Base-by-base conservation (phyloP, 1,284 basidiomycete species). In the Vanrija pseudolonga region DNA sequence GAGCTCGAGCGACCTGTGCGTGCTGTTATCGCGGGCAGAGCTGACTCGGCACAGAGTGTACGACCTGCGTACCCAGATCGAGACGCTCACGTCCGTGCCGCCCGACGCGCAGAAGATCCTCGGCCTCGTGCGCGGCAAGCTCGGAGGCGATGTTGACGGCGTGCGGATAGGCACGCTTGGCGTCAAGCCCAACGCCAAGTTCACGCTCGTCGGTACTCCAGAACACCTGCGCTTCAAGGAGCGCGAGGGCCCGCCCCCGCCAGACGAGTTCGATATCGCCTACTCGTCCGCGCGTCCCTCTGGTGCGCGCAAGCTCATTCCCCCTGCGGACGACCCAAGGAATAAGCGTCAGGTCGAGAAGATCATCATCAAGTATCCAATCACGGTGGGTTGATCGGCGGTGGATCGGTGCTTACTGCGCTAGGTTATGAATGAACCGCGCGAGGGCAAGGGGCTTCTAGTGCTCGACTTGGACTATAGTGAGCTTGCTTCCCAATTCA, bases 381-480 rank as follows among this genome's bases (percentile, higher is more conserved):
- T 78, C 41, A 69, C 71, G 23, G 74, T 76, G 40, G 45, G 71
- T 60, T 37, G 9, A 4, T 7, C 22, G 8, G 32, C 15, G 18
- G 41, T 19, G 26, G 26, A 11, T 11, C 11, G 6, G 3, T 12
- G 48, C 56, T 64, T 23, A 56, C 23, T 15, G 39, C n/a, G 1
- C 0, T 45, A 89, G 68, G 76, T 91, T 50, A 90, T 93, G 63
- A 82, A 86, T 72, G 85, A 86, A 14, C 79, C 89, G 19, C 80
- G 89, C 42, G 79, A 81, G 57, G 88, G 87, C 14, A 93, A 91
- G 72, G 85, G 84, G 53, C 75, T 93, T 6, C 80, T 93, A 23
- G 90, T 93, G 0, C 80, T 93, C 4, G 91, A 95, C 72, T 84
- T 95, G 47, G 91, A 95, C 73, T 93, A 93, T 64, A 92, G 88